A percentile compares a stretch with the other conserved stretches of the same genome.
Conservation (phyloP, 768 basidiomycete species). For the Mycena alexandri region DNA sequence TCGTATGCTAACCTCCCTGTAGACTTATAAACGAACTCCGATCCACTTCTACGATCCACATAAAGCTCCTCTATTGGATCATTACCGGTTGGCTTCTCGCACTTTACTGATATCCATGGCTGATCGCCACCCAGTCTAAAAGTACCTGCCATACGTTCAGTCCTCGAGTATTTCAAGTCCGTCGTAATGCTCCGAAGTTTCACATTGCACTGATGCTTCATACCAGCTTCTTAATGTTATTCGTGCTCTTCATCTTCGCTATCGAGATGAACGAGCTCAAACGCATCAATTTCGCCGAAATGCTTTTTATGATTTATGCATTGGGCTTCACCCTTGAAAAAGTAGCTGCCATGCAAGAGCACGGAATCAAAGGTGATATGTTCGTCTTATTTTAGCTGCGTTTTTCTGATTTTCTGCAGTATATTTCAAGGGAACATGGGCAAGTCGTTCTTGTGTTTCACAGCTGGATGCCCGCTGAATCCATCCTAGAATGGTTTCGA, state of each 20-base stretch:
- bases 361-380: slow-evolving; percentile 83
- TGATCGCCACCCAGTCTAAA: slow-evolving; percentile 69
- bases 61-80: slow-evolving; percentile 93
- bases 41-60: slow-evolving; percentile 96
- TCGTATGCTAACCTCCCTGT: neutral
- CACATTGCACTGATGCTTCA: slow-evolving; percentile 26
- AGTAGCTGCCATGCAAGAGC: slow-evolving; percentile 95
- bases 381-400: neutral
- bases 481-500: slow-evolving; percentile 88
- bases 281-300: slow-evolving; percentile 74
- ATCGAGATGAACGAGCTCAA: slow-evolving; percentile 79
- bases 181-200: neutral
- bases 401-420: slow-evolving; percentile 55
- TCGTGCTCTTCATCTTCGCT: slow-evolving; percentile 82
- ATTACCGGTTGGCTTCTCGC: slow-evolving; percentile 78
- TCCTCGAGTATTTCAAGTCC: too few relatives aligned
- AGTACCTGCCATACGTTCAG: slow-evolving; percentile 79
- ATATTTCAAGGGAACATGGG: slow-evolving; percentile 90
- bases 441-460: slow-evolving; percentile 45
- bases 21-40: slow-evolving; percentile 95
- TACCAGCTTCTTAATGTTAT: slow-evolving; percentile 81
- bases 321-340: slow-evolving; percentile 93
- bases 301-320: slow-evolving; percentile 82
- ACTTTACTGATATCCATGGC: slow-evolving; percentile 8
- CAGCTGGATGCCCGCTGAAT: slow-evolving; percentile 28